Conservation (phyloP, 1,284 basidiomycete species). For the Puccinia polysora region DNA sequence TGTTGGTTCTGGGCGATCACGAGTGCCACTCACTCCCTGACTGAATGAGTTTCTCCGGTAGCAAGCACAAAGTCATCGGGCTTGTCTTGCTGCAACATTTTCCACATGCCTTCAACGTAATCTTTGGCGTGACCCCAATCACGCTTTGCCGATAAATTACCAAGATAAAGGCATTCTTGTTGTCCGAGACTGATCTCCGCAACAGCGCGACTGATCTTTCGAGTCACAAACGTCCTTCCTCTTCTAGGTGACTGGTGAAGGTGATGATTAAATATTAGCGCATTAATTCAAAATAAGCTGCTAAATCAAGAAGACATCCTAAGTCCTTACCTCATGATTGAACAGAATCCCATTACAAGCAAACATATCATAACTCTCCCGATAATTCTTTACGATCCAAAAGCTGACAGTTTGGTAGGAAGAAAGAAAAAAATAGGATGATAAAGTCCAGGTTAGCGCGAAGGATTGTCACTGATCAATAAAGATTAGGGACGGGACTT, state of each 20-base stretch:
- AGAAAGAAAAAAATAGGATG: neutral
- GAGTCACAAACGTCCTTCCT: slow-evolving; percentile 84
- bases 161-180: slow-evolving; percentile 78
- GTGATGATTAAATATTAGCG: too few relatives aligned
- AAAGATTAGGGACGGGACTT: slow-evolving; percentile 49
- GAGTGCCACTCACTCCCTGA: slow-evolving; percentile 60
- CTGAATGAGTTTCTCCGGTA: slow-evolving; percentile 83
- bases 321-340: slow-evolving; percentile 67
- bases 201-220: slow-evolving; percentile 82
- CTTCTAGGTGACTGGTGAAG: slow-evolving; percentile 72
- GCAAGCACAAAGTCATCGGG: slow-evolving; percentile 85
- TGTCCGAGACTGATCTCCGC: slow-evolving; percentile 81
- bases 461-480: too few relatives aligned
- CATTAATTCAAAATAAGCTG: slow-evolving; percentile 1
- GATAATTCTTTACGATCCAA: slow-evolving; percentile 86
- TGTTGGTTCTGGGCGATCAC: too few relatives aligned
- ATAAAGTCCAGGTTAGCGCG: slow-evolving; percentile 48
- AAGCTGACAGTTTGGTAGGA: slow-evolving; percentile 58
- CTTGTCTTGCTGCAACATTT: slow-evolving; percentile 75
- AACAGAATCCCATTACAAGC: slow-evolving; percentile 78
- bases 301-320: neutral
- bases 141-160: slow-evolving; percentile 81
- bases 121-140: slow-evolving; percentile 88
- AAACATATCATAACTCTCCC: slow-evolving; percentile 77
- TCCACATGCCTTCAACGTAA: slow-evolving; percentile 91